Conservation (phyloP, 805 yeast genomes). For the Clavispora fructus region DNA sequence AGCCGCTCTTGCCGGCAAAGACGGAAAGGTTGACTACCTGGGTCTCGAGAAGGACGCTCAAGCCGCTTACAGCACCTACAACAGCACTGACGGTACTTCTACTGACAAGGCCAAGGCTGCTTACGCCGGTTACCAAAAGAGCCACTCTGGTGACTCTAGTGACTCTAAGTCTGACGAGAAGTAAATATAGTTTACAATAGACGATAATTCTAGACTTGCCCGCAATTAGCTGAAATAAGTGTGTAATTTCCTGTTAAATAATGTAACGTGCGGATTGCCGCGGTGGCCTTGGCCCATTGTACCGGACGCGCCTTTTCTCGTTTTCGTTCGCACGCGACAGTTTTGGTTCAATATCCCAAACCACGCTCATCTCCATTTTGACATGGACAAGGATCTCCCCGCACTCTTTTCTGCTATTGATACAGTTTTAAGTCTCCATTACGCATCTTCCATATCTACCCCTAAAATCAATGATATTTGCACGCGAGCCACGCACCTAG, state of each 20-base stretch:
- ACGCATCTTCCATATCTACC: constrained; percentile 24
- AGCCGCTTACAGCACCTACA: constrained; percentile 30
- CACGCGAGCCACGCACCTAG: constrained; percentile 10
- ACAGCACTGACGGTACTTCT: constrained; percentile 23
- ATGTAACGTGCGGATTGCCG: no score
- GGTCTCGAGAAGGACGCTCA: constrained; percentile 29
- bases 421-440: constrained; percentile 28
- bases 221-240: no score
- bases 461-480: constrained; percentile 15
- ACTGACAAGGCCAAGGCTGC: constrained; percentile 33
- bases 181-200: not conserved
- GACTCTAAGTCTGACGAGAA: not conserved
- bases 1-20: constrained; percentile 20
- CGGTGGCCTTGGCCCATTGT: no score
- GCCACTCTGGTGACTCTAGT: constrained; percentile 11
- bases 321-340: not conserved
- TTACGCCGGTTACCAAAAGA: constrained; percentile 24
- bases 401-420: constrained; percentile 27
- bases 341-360: not conserved
- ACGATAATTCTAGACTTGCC: no score
- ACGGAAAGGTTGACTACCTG: constrained; percentile 20
- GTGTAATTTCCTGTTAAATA: no score
- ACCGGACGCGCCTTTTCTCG: no score
- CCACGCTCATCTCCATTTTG: not conserved
- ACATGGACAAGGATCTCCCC: constrained; percentile 3